These are phyloP conservation scores for Calonectria leucothoes DNA, from an alignment of 2,329 filamentous ascomycete species.

Conservation along the genomic window DNA sequence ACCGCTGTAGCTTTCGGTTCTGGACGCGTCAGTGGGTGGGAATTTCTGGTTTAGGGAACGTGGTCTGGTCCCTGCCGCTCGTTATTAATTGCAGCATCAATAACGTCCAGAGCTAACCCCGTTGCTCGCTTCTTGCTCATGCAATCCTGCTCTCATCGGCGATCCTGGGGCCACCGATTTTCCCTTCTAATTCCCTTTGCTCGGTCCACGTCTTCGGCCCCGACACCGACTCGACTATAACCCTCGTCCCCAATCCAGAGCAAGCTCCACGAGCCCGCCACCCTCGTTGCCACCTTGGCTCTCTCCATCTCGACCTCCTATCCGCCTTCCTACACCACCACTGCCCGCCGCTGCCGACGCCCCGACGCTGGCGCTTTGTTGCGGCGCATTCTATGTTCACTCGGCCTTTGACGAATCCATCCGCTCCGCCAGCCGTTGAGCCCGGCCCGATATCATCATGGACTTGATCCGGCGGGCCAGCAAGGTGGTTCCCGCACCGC, in stretches of 20 bases:
- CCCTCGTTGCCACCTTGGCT: background rate
- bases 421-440: slow-evolving; percentile 54
- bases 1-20: slow-evolving; percentile 31
- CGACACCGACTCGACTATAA: background rate
- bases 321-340: slow-evolving; percentile 24
- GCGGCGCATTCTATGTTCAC: slow-evolving; percentile 42
- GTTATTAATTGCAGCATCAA: slow-evolving; percentile 40
- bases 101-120: slow-evolving; percentile 6
- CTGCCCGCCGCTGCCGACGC: slow-evolving; percentile 34
- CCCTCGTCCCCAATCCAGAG: background rate
- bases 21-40: slow-evolving; percentile 40
- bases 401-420: slow-evolving; percentile 44
- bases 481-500: slow-evolving; percentile 59
- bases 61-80: slow-evolving; percentile 45
- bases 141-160: slow-evolving; percentile 14
- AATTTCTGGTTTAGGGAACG: slow-evolving; percentile 39
- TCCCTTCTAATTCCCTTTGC: background rate
- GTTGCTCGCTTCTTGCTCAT: background rate
- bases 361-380: slow-evolving; percentile 33
- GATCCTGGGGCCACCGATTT: background rate
- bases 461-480: slow-evolving; percentile 69
- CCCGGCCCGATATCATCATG: slow-evolving; percentile 54
- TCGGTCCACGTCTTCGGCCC: background rate
- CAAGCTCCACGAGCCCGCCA: background rate
- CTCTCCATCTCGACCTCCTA: slow-evolving; percentile 27